Conservation (phyloP, 2,329 filamentous ascomycete genomes). For the Shiraia bambusicola region DNA sequence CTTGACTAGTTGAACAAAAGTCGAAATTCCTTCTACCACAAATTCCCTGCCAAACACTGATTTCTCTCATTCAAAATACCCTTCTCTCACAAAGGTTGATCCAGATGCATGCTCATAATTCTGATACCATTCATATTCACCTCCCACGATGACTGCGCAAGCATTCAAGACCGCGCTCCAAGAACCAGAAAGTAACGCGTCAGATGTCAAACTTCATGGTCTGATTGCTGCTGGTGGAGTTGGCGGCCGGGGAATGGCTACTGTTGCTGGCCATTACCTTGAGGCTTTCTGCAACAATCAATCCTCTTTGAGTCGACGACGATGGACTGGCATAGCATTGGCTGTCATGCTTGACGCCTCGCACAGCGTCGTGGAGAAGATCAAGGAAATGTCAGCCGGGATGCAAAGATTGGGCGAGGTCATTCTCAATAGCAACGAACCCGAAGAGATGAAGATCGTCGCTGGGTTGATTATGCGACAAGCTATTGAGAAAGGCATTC, state of each 20-base stretch:
- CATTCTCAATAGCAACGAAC: slow-evolving; percentile 22
- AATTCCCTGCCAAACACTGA: background rate
- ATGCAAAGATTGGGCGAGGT: slow-evolving; percentile 26
- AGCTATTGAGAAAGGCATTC: slow-evolving; percentile 22
- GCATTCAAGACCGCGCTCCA: slow-evolving; percentile 24
- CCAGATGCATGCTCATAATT: background rate
- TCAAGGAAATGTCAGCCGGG: slow-evolving; percentile 11
- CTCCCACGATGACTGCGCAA: slow-evolving; percentile 15
- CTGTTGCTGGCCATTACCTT: slow-evolving; percentile 26
- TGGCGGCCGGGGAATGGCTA: slow-evolving; percentile 10
- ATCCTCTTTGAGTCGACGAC: slow-evolving; percentile 19
- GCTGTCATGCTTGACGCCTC: slow-evolving; percentile 27
- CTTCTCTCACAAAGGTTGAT: background rate
- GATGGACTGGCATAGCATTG: slow-evolving; percentile 39
- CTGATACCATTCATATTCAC: background rate
- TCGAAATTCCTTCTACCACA: background rate
- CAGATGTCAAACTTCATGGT: slow-evolving; percentile 15
- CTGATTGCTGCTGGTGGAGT: slow-evolving; percentile 18
- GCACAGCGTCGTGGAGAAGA: slow-evolving; percentile 14
- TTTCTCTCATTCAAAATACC: slow-evolving; percentile 1
- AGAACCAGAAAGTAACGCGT: slow-evolving; percentile 22
- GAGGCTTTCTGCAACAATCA: slow-evolving; percentile 27
- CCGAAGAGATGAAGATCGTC: slow-evolving; percentile 35
- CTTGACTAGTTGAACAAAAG: background rate
- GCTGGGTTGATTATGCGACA: slow-evolving; percentile 35